Evolutionary conservation across 139 green algal species (phyloP).

Genomic region (Chlorella sp.): DNA sequence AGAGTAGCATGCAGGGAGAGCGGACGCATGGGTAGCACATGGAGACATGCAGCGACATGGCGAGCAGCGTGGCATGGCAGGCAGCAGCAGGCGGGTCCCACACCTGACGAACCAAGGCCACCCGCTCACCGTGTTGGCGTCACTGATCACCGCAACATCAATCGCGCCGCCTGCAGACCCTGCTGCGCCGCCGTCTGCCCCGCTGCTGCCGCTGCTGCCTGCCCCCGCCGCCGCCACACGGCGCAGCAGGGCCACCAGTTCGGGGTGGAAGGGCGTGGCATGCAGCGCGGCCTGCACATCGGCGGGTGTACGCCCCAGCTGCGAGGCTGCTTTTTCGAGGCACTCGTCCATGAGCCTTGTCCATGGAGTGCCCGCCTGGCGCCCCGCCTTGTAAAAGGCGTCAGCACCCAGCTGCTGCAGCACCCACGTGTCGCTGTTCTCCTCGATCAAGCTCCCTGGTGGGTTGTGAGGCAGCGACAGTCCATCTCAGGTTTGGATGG

Average conservation of each 20-base stretch:
- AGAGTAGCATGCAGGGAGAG: too few relatives aligned
- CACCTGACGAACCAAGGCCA: too few relatives aligned
- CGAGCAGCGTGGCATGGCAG: too few relatives aligned
- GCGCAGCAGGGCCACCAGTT: slow-evolving; percentile 1
- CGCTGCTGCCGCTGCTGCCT: not conserved
- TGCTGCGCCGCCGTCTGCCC: not conserved
- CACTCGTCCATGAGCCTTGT: slow-evolving; percentile 49
- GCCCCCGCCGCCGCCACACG: not conserved
- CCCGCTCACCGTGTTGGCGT: slow-evolving; percentile 31
- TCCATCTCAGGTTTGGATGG: too few relatives aligned
- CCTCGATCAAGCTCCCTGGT: slow-evolving; percentile 50
- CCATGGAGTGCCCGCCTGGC: slow-evolving; percentile 21
- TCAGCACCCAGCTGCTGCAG: slow-evolving; percentile 37
- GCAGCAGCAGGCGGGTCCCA: too few relatives aligned
- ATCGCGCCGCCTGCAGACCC: not conserved
- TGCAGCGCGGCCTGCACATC: slow-evolving; percentile 1
- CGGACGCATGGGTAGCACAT: too few relatives aligned
- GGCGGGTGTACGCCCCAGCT: not conserved
- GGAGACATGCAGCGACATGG: too few relatives aligned
- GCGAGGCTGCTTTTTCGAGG: slow-evolving; percentile 7
- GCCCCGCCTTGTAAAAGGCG: not conserved
- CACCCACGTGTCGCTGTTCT: slow-evolving; percentile 63
- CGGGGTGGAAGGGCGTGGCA: not conserved
- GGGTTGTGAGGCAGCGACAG: too few relatives aligned
- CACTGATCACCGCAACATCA: not conserved